Evolutionary conservation across 78 protist genomes (phyloP).

Genomic region (Protostelium mycophagum): DNA sequence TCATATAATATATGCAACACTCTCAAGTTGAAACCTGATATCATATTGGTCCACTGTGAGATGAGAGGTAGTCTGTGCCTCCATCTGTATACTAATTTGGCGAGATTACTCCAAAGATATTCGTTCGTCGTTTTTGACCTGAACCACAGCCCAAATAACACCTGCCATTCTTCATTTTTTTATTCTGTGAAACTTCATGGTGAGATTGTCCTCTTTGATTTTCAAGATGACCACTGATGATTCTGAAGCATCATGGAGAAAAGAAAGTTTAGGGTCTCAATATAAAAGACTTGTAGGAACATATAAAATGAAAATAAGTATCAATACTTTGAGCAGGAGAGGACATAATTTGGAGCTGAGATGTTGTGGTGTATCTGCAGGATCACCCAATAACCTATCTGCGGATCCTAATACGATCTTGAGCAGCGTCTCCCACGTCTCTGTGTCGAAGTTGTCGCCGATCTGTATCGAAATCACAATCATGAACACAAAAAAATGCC

Average conservation of each 20-base stretch:
- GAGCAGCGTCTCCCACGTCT: neutral
- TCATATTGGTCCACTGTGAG: neutral
- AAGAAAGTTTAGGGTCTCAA: no score
- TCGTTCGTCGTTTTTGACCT: neutral
- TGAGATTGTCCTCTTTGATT: neutral
- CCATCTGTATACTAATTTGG: neutral
- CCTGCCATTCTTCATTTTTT: no score
- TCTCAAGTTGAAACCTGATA: neutral
- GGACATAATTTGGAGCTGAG: neutral
- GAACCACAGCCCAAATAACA: neutral
- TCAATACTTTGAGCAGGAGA: neutral
- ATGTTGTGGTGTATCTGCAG: neutral
- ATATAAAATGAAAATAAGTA: no score
- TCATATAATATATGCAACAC: neutral
- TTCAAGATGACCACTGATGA: neutral
- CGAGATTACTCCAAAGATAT: neutral
- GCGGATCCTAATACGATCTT: neutral
- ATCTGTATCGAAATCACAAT: neutral
- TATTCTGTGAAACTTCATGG: neutral
- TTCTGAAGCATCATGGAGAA: neutral
- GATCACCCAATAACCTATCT: neutral
- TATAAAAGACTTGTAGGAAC: no score
- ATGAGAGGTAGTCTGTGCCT: neutral
- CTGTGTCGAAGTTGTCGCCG: neutral
- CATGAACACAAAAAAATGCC: no score